phyloP scores from a whole-genome alignment of 2,329 filamentous ascomycete genomes.

The Tolypocladium cylindrosporum region DNA sequence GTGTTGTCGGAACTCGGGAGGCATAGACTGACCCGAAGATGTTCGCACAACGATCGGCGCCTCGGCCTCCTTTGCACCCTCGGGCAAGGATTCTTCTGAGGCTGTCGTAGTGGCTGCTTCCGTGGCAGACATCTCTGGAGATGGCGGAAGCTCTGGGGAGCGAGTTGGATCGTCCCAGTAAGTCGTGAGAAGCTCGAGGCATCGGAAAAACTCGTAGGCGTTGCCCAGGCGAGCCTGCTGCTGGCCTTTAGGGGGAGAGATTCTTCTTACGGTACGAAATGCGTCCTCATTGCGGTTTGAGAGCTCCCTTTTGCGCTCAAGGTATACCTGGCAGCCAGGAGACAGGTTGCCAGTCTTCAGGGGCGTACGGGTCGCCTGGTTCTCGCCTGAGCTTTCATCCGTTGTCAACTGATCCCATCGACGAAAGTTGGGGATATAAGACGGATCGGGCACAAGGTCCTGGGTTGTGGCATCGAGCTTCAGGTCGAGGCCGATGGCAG shows the following conservation, averaged over 20 bases:
- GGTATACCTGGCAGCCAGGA: slow-evolving; percentile 47
- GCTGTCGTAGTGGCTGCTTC: slow-evolving; percentile 9
- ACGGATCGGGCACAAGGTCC: slow-evolving; percentile 43
- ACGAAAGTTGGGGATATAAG: slow-evolving; percentile 42
- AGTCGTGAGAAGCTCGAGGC: slow-evolving; percentile 46
- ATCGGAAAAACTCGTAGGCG: slow-evolving; percentile 56
- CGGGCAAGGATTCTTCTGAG: not conserved
- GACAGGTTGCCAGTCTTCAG: slow-evolving; percentile 44
- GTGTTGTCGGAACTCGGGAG: slow-evolving; percentile 45
- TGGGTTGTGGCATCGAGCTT: slow-evolving; percentile 35
- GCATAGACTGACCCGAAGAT: slow-evolving; percentile 43
- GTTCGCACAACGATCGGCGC: slow-evolving; percentile 25
- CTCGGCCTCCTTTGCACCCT: slow-evolving; percentile 5
- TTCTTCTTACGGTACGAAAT: slow-evolving; percentile 50
- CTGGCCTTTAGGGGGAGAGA: slow-evolving; percentile 44
- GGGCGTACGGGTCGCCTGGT: slow-evolving; percentile 35
- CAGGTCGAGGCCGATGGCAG: slow-evolving; percentile 48
- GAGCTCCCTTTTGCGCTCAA: slow-evolving; percentile 49
- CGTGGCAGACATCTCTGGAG: slow-evolving; percentile 17
- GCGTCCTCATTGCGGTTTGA: slow-evolving; percentile 45
- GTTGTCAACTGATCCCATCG: slow-evolving; percentile 38
- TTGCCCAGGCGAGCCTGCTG: slow-evolving; percentile 47
- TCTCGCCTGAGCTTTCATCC: slow-evolving; percentile 38
- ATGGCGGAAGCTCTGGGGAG: slow-evolving; percentile 18
- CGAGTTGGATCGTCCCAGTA: slow-evolving; percentile 54